Evolutionary conservation across 208 protist genomes (phyloP).

Genomic region (Trypanosoma mega): DNA sequence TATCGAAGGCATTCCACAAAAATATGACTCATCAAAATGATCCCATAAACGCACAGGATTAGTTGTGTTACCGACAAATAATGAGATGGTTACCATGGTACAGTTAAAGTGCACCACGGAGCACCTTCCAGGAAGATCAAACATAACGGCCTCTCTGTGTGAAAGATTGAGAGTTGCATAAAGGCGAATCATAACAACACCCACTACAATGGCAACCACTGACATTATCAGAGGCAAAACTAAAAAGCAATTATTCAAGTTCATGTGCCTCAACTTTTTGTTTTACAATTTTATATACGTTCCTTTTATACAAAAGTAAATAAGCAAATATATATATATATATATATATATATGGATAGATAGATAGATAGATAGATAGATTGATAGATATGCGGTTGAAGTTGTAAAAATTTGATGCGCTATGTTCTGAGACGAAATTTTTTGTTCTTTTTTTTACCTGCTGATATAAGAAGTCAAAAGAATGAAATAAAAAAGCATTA

Average conservation of each 20-base stretch:
- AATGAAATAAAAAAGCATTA: neutral
- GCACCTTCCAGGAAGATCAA: slow-evolving; percentile 11
- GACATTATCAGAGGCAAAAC: too few relatives aligned
- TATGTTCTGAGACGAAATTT: too few relatives aligned
- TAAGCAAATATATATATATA: too few relatives aligned
- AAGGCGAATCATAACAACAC: neutral
- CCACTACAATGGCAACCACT: neutral
- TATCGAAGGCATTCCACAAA: slow-evolving; percentile 7
- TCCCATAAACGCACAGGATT: slow-evolving; percentile 10
- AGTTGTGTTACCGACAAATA: neutral
- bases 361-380: too few relatives aligned
- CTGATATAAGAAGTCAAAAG: neutral
- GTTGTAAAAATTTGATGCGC: too few relatives aligned
- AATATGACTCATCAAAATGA: slow-evolving; percentile 1
- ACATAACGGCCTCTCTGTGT: neutral
- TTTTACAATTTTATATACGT: too few relatives aligned
- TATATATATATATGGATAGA: too few relatives aligned
- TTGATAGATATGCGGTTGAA: too few relatives aligned
- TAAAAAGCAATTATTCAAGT: too few relatives aligned
- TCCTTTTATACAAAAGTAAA: too few relatives aligned
- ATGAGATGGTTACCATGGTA: neutral
- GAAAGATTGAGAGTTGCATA: neutral
- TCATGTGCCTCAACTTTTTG: too few relatives aligned
- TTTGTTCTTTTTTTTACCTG: neutral
- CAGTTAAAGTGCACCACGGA: slow-evolving; percentile 9